Evolutionary conservation across 2,329 filamentous ascomycete species (phyloP), one percentile per base, ranked within the genome.

Genomic region (Paraconiothyrium sp.): DNA sequence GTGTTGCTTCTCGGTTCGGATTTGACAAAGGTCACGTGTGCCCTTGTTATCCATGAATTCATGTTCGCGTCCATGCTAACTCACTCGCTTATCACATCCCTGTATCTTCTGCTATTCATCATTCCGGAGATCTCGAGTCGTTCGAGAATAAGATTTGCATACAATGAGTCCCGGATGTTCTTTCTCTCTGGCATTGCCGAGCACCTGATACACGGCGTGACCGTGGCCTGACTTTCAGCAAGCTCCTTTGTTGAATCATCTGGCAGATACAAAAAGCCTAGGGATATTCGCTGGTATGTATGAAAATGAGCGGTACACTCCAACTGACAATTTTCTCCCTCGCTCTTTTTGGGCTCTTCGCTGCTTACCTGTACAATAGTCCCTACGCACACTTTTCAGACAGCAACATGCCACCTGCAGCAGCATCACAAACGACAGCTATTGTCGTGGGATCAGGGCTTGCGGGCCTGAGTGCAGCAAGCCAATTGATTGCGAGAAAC

Each of bases 401-500:
- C 34, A 27, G 4, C 34, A 32, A 34, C 3, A 51, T 51, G 48
- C 48, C 48, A 5, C 10, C 34, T 6, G 37, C 35, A 4, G 22
- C 37, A 20, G 3, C 51, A 34, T 30, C 43, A 10, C 48, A 51
- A 37, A 51, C 32, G 8, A 37, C 54, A 5, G 54, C 54, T 14
- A 85, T 90, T 22, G 80, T 90, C 1, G 84, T 90, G n/a, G 88
- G 88, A 50, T 88, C 87, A 5, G 89, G 88, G 16, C 84, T 91
- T 0, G 88, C 88, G 6, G 88, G 88, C 2, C 80, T 90, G 0
- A 84, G 85, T 1, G 87, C 88, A 20, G 84, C 88, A 3, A 83
- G 85, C 44, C 81, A 86, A 61, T 84, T 89, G 7, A 78, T 90
- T 4, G 75, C 80, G 3, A 80, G 83, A 13, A 82, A 83, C 43